These are phyloP conservation scores for Candida michaelii DNA, from an alignment of 805 yeast genomes.

Conservation along the genomic window DNA sequence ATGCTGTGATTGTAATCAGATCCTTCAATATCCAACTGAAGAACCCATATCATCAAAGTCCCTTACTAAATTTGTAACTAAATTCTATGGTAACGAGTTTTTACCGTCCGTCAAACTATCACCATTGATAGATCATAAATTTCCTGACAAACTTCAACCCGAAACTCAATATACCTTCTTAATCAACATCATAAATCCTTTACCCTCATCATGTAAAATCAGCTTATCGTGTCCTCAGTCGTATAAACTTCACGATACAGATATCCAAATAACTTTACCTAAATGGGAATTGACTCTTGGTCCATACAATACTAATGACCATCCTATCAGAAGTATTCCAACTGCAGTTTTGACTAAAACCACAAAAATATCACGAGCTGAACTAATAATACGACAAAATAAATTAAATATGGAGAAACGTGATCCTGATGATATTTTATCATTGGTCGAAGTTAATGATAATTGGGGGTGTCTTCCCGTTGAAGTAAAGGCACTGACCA, in stretches of 20 bases:
- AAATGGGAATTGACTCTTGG: constrained; percentile 22
- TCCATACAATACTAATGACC: constrained; percentile 19
- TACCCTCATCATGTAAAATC: constrained; percentile 20
- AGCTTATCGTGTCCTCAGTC: constrained; percentile 24
- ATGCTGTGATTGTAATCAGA: constrained; percentile 31
- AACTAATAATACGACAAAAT: constrained; percentile 24
- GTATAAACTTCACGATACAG: not conserved
- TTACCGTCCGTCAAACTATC: constrained; percentile 29
- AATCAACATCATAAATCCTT: constrained; percentile 34
- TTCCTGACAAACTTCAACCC: not conserved
- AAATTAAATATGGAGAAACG: constrained; percentile 10
- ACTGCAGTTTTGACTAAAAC: constrained; percentile 30
- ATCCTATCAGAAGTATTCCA: constrained; percentile 33
- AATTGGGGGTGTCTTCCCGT: constrained; percentile 41
- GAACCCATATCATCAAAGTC: constrained; percentile 31
- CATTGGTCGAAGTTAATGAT: constrained; percentile 23
- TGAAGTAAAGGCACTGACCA: constrained; percentile 13
- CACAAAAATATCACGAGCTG: constrained; percentile 32
- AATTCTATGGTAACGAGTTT: constrained; percentile 34
- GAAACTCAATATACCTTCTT: constrained; percentile 17
- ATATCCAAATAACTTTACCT: constrained; percentile 24
- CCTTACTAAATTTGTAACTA: constrained; percentile 14
- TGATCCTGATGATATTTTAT: constrained; percentile 17
- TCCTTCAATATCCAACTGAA: constrained; percentile 24
- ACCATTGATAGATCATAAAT: constrained; percentile 10